Evolutionary conservation across 257 asterid genomes (phyloP), one percentile per base, ranked within the genome.

Genomic region (Nicotiana otophora): DNA sequence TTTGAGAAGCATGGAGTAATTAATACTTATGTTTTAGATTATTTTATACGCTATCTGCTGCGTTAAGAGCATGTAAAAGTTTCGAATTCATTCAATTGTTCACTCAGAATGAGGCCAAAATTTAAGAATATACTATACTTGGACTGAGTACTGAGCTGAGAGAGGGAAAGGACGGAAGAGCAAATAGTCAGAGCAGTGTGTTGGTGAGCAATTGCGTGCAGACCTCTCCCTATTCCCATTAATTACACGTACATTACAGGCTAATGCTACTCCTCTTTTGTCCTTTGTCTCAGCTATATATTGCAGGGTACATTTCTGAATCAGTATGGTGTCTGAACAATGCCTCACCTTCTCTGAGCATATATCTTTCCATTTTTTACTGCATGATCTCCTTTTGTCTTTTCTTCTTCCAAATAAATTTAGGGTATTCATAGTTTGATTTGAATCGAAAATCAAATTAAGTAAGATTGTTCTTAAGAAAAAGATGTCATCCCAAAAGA

Each of bases 171-270:
- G 51, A 36, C 39, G 72, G 61, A 20, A 31, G 68, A 61, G 69
- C 82, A 54, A 54, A 54, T 54, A 54, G 60, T 54, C 8, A 80
- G 81, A 63, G 81, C 82, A 85, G 84, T 79, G 63, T 14, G 83
- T 67, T 60, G 81, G 68, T 31, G 66, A 55, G 23, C 82, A 57
- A 82, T 87, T 87, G 86, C 89, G 85, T 87, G 84, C 81, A 80
- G 34, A 26, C 61, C 1, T 78, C 20, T 78, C 66, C 77, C 48
- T 17, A 65, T 64, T 80, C 80, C 84, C 84, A 83, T 81, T 84
- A 42, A 86, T 77, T 81, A 83, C 78, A 67, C 7, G 57, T 36
- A 53, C 39, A 12, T 30, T 80, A 9, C 26, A 10, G 7, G 10
- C 7, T 48, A 12, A 26, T 23, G 10, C 3, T 68, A 42, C 36